Evolutionary conservation across 495 filamentous ascomycete species (phyloP).

Genomic region (Wilcoxina mikolae): DNA sequence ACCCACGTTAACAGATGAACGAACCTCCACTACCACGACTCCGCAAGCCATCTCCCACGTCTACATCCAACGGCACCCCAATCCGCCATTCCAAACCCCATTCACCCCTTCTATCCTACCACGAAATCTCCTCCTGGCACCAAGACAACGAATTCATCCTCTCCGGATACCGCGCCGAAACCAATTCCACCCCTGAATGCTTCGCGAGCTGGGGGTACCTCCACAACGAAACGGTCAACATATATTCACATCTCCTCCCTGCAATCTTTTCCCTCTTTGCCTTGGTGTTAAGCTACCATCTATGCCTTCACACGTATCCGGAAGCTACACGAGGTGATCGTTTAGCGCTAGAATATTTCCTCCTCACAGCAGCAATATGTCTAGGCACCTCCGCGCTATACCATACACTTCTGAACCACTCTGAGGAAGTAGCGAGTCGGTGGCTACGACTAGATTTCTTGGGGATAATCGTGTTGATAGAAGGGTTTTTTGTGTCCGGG

Average conservation of each 20-base stretch:
- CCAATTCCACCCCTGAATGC: constrained; percentile 27
- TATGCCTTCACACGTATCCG: constrained; percentile 26
- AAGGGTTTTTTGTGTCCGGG: constrained; percentile 37
- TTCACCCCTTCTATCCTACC: background rate
- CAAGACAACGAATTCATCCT: constrained; percentile 32
- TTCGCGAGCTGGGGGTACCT: constrained; percentile 29
- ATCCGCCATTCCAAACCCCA: background rate
- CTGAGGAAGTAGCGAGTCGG: constrained; percentile 28
- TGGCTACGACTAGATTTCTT: constrained; percentile 37
- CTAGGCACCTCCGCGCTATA: constrained; percentile 34
- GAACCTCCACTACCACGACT: too few relatives aligned
- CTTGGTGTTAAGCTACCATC: constrained; percentile 25
- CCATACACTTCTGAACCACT: constrained; percentile 40
- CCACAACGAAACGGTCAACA: constrained; percentile 38
- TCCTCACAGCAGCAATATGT: constrained; percentile 32
- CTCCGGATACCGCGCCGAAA: constrained; percentile 30
- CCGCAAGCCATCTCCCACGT: too few relatives aligned
- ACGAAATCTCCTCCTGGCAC: constrained; percentile 30
- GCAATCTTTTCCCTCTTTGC: constrained; percentile 26
- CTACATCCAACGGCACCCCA: too few relatives aligned
- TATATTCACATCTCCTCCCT: constrained; percentile 34
- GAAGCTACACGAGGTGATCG: constrained; percentile 29
- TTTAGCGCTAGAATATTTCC: constrained; percentile 32
- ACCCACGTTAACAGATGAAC: too few relatives aligned
- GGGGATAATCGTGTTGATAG: constrained; percentile 36